Percentiles rank a stretch among this genome's conserved stretches.
Conservation (phyloP, 2,329 filamentous ascomycete genomes). For the Epicoccum sorghinum region DNA sequence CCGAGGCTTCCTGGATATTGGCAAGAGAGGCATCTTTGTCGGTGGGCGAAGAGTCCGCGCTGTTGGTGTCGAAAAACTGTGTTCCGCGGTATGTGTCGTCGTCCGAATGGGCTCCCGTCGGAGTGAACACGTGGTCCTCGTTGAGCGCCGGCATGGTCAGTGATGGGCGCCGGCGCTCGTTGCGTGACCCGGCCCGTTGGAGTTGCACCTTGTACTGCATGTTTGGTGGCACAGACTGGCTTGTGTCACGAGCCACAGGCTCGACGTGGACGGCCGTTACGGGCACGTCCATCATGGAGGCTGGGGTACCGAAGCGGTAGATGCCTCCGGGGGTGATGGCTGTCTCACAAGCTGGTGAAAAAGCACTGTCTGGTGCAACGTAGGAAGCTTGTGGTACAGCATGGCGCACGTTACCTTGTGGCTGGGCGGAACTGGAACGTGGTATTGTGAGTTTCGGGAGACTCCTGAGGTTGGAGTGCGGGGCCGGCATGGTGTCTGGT, state of each 20-base stretch:
- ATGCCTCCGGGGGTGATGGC: constrained; percentile 65
- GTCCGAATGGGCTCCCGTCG: constrained; percentile 41
- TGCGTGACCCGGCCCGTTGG: constrained; percentile 52
- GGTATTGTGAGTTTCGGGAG: constrained; percentile 66
- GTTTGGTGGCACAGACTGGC: constrained; percentile 90
- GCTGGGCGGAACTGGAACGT: constrained; percentile 46
- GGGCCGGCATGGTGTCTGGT: constrained; percentile 50
- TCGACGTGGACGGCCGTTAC: constrained; percentile 74
- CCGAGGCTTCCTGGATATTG: constrained; percentile 25
- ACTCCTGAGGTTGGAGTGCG: constrained; percentile 58
- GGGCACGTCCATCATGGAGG: constrained; percentile 89
- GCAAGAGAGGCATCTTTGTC: constrained; percentile 35
- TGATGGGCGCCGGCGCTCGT: constrained; percentile 66
- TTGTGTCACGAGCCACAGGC: constrained; percentile 76
- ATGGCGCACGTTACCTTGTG: constrained; percentile 33
- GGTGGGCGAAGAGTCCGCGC: constrained; percentile 42
- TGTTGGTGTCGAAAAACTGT: constrained; percentile 39
- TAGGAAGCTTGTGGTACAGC: constrained; percentile 33
- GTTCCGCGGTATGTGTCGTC: constrained; percentile 42
- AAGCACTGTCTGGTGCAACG: constrained; percentile 46
- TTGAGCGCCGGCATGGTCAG: constrained; percentile 73
- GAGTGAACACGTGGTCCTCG: constrained; percentile 63
- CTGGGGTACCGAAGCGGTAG: constrained; percentile 83
- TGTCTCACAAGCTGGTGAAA: constrained; percentile 53
- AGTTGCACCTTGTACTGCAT: constrained; percentile 75